A percentile compares a stretch with the other conserved stretches of the same genome.
Conservation (phyloP, 805 yeast species). For the Barnettozyma salicaria region DNA sequence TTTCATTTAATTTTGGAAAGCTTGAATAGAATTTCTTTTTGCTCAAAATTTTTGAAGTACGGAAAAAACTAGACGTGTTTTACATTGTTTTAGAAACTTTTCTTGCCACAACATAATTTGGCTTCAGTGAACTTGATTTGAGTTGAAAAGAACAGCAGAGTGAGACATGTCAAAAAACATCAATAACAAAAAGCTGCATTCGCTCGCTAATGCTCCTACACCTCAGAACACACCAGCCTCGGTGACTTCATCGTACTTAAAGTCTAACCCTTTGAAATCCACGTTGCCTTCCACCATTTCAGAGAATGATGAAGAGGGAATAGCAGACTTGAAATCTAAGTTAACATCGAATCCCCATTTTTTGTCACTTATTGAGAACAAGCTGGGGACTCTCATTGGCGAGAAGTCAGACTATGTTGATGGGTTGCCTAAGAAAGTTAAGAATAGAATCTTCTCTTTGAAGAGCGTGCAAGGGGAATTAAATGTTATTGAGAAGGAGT, state of each 20-base stretch:
- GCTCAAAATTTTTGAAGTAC: too few species aligned
- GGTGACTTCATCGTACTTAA: conserved; percentile 66
- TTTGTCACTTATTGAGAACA: conserved; percentile 83
- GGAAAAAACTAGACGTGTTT: too few species aligned
- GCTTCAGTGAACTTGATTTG: too few species aligned
- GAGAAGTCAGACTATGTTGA: conserved; percentile 82
- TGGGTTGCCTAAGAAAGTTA: conserved; percentile 63
- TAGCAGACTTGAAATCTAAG: conserved; percentile 32
- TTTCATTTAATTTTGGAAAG: too few species aligned
- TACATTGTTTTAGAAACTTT: background rate
- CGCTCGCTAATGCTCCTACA: conserved; percentile 89
- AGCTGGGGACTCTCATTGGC: conserved; percentile 79
- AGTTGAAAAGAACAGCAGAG: too few species aligned
- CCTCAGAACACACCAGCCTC: conserved; percentile 98
- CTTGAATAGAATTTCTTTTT: too few species aligned
- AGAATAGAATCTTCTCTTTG: conserved; percentile 72
- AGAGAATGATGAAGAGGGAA: conserved; percentile 50
- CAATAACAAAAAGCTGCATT: conserved; percentile 63
- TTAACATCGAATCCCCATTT: conserved; percentile 77
- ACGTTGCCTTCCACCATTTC: conserved; percentile 65
- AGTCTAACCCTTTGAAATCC: conserved; percentile 38
- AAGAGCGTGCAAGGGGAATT: conserved; percentile 77
- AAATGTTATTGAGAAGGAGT: conserved; percentile 80
- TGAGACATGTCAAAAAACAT: conserved; percentile 80
- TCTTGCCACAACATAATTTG: background rate